Evolutionary conservation across 352 stramenopile genomes (phyloP).

Genomic region (Blastocystis sp.): DNA sequence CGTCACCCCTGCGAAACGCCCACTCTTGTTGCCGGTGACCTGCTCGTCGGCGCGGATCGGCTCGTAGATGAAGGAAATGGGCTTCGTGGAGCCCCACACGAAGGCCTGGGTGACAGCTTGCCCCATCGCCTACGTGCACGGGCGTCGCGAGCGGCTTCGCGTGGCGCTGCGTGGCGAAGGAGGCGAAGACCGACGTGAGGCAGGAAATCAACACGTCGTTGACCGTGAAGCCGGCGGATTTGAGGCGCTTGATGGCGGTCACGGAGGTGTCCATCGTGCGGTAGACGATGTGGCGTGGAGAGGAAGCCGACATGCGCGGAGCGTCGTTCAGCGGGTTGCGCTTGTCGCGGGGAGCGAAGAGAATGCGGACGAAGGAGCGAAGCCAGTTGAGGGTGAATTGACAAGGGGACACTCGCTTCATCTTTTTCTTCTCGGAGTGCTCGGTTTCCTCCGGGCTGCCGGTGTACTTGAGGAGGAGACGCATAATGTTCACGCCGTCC

Average conservation of each 20-base stretch:
- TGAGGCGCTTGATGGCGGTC: background rate
- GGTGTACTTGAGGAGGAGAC: background rate
- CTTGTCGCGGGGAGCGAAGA: background rate
- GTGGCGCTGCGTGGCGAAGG: background rate
- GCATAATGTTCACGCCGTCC: slow-evolving; percentile 23
- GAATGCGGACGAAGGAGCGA: background rate
- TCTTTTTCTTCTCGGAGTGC: background rate
- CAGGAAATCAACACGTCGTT: slow-evolving; percentile 40
- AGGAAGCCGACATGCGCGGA: background rate
- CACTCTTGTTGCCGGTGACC: slow-evolving; percentile 3
- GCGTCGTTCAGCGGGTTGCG: background rate
- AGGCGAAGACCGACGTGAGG: background rate
- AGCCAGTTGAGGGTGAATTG: background rate
- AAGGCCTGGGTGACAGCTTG: background rate
- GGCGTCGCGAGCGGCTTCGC: background rate
- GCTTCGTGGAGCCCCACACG: slow-evolving; percentile 26
- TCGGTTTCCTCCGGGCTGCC: background rate
- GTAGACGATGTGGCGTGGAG: background rate
- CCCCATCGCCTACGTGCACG: background rate
- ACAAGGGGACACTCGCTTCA: background rate
- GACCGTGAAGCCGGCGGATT: background rate
- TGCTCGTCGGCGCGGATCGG: background rate
- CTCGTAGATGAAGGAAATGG: background rate
- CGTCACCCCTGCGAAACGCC: background rate
- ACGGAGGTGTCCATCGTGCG: slow-evolving; percentile 7